Evolutionary conservation across 2,329 filamentous ascomycete species (phyloP), one percentile per base, ranked within the genome.

Genomic region (Ophiostoma ulmi): DNA sequence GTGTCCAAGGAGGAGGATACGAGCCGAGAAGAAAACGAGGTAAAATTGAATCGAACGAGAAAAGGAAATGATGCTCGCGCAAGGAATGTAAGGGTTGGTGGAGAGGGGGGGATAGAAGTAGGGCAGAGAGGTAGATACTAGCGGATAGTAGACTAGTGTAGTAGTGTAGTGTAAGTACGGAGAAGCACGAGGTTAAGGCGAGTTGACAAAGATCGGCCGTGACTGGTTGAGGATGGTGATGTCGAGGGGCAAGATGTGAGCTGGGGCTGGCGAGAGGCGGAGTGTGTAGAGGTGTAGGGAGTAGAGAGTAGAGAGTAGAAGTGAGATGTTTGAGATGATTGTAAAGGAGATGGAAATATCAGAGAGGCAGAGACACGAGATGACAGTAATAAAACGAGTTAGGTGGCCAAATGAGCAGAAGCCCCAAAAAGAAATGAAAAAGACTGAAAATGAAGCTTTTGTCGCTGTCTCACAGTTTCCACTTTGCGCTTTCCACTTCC

Each of bases 71-170:
- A 22, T n/a, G 22, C 58, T 26, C 26, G 58, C 58, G 58, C 58
- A 63, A 63, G 26, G 58, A 63, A 63, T 63, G 26, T 63, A 35
- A 63, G 26, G 58, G 58, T 36, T 26, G n/a, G 52, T 58, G 52
- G 52, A 58, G 52, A 58, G 52, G 52, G 44, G 44, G 52, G 52
- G 26, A 26, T 63, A 22, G 11, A 35, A 63, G 39, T 44, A 44
- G 38, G 52, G 52, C 52, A 39, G 22, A 68, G 41, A 35, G 26
- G 26, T 35, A 63, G 10, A 31, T 26, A 17, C 58, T 63, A 63
- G 58, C 14, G 26, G 58, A 20, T 61, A 17, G 58, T 14, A 35
- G 14, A 35, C 14, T 35, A 22, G 17, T 20, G 31, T 26, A 2
- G 31, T 4, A 31, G 31, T 31, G 31, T 31, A 31, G 26, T 31